Percentiles rank a stretch among this genome's conserved stretches.
These are phyloP conservation scores for Eucalyptus erythrocorys DNA, from an alignment of 345 rosid species.

Conservation along the genomic window DNA sequence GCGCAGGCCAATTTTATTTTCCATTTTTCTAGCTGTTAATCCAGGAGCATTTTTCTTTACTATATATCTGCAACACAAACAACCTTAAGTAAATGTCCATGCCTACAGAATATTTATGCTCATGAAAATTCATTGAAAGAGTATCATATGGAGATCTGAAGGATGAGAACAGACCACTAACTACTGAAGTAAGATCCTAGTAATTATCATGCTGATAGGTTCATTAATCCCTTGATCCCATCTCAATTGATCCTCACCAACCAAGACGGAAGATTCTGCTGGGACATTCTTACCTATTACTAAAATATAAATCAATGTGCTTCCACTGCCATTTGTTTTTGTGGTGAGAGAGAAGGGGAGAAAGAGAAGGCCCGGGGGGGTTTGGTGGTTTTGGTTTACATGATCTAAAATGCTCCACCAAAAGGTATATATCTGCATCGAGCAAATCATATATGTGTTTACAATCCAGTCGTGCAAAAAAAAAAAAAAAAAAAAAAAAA, in stretches of 20 bases:
- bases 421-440: not conserved
- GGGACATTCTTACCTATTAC: not conserved
- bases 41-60: constrained; percentile 94
- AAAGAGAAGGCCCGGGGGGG: too few relatives aligned
- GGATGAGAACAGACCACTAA: not conserved
- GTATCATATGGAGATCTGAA: not conserved
- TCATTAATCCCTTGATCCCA: not conserved
- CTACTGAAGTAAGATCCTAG: not conserved
- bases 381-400: not conserved
- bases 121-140: not conserved
- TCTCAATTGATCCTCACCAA: not conserved
- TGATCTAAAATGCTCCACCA: not conserved
- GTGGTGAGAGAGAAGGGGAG: not conserved
- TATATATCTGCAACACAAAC: constrained; percentile 49
- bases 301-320: not conserved
- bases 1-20: constrained; percentile 86
- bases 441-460: not conserved
- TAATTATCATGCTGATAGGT: not conserved
- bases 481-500: not conserved
- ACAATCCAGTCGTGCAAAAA: not conserved
- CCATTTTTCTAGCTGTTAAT: constrained; percentile 68
- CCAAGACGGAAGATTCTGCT: not conserved
- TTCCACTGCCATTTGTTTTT: not conserved
- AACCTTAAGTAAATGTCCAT: not conserved
- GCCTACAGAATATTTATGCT: not conserved